These are phyloP conservation scores for Suhomyces anneliseae DNA, from an alignment of 1,139 yeast genomes.

Conservation along the genomic window DNA sequence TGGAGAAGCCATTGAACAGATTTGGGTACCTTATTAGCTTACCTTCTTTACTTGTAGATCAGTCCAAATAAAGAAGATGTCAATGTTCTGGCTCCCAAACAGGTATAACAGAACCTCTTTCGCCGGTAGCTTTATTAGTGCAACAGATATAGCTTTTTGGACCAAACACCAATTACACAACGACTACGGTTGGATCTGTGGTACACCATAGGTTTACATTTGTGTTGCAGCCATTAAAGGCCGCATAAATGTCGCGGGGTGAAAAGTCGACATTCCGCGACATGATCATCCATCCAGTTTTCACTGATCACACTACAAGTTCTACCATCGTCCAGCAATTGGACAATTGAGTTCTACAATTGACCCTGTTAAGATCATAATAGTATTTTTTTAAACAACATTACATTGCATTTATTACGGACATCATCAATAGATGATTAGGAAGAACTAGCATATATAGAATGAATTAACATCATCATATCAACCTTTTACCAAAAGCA, in stretches of 20 bases:
- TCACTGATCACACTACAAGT: no score
- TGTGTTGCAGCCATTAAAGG: conserved; percentile 9
- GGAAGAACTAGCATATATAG: conserved; percentile 17
- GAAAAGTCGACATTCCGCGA: neutral
- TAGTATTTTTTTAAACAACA: neutral
- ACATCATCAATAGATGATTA: conserved; percentile 9
- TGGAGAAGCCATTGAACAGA: neutral
- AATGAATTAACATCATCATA: conserved; percentile 4
- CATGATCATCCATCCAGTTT: neutral
- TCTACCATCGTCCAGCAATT: no score
- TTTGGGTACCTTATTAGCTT: neutral
- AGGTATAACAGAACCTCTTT: no score
- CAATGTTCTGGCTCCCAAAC: no score
- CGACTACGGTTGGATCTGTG: neutral
- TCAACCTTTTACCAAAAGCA: conserved; percentile 9
- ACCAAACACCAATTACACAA: no score
- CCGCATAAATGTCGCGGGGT: neutral
- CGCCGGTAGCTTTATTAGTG: no score
- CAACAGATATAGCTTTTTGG: no score
- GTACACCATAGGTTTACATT: neutral
- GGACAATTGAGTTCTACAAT: neutral
- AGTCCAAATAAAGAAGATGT: no score
- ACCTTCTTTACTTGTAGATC: no score
- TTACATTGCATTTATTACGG: conserved; percentile 12
- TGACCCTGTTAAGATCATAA: neutral